Percentiles rank a stretch among this genome's conserved stretches.
Conservation (phyloP, 2,329 filamentous ascomycete genomes). For the Clathrospora elynae region DNA sequence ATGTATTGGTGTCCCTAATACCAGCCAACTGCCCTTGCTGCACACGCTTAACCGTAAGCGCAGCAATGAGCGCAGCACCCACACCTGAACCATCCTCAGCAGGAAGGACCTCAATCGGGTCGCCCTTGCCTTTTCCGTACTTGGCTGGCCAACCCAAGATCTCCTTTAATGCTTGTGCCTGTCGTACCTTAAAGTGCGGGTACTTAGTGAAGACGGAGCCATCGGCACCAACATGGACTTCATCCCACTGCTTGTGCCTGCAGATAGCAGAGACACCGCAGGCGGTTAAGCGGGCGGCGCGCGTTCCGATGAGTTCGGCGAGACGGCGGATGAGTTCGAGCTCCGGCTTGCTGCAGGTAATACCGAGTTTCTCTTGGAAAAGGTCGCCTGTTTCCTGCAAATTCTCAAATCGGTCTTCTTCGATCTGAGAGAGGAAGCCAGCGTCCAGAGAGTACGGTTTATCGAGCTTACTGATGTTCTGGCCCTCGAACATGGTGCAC, state of each 20-base stretch:
- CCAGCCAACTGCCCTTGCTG: slow-evolving; percentile 64
- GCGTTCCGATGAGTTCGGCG: slow-evolving; percentile 92
- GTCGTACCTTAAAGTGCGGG: slow-evolving; percentile 93
- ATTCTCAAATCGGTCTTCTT: slow-evolving; percentile 96
- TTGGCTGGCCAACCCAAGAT: slow-evolving; percentile 92
- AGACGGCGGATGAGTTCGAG: slow-evolving; percentile 87
- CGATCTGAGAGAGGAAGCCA: slow-evolving; percentile 89
- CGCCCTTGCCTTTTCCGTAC: slow-evolving; percentile 65
- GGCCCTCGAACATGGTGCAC: slow-evolving; percentile 76
- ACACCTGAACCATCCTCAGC: slow-evolving; percentile 97
- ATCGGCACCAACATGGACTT: slow-evolving; percentile 93
- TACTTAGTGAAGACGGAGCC: slow-evolving; percentile 99
- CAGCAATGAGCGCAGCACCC: slow-evolving; percentile 92
- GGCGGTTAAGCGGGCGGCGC: slow-evolving; percentile 87
- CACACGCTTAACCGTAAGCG: slow-evolving; percentile 66
- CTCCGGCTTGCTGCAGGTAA: slow-evolving; percentile 75
- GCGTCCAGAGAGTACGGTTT: slow-evolving; percentile 90
- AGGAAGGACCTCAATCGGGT: slow-evolving; percentile 84
- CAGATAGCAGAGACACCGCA: slow-evolving; percentile 96
- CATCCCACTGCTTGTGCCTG: slow-evolving; percentile 89
- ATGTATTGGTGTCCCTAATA: slow-evolving; percentile 58
- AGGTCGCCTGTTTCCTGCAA: slow-evolving; percentile 84
- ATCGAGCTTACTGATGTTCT: slow-evolving; percentile 79
- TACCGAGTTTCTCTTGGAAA: slow-evolving; percentile 75
- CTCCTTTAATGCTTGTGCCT: slow-evolving; percentile 86